These are phyloP conservation scores for Phalaenopsis hybrid DNA, from an alignment of 116 monocot genomes.

Conservation along the genomic window DNA sequence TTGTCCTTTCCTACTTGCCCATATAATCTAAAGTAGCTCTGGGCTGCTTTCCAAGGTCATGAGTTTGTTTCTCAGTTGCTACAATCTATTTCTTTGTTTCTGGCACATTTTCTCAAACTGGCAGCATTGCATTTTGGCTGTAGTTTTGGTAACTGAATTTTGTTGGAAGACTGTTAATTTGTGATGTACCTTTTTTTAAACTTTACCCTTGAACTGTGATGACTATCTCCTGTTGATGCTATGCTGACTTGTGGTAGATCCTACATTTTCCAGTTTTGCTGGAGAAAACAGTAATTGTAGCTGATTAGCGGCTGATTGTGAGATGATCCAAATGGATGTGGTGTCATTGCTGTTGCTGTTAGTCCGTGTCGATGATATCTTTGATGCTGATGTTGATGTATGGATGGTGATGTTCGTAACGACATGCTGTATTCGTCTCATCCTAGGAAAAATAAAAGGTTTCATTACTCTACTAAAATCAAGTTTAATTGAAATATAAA, in stretches of 20 bases:
- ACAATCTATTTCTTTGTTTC: slow-evolving; percentile 3
- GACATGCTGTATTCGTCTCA: slow-evolving; percentile 5
- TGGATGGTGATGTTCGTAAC: slow-evolving; percentile 8
- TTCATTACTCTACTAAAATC: not conserved
- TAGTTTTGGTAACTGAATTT: not conserved
- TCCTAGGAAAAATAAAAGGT: not conserved
- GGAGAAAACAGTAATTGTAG: slow-evolving; percentile 9
- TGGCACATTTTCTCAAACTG: not conserved
- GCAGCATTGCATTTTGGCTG: not conserved
- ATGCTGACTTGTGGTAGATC: slow-evolving; percentile 11
- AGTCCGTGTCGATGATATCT: slow-evolving; percentile 5
- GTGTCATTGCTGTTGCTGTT: slow-evolving; percentile 11
- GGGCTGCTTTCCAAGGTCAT: slow-evolving; percentile 7
- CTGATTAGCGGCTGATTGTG: slow-evolving; percentile 12
- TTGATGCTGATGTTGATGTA: slow-evolving; percentile 13
- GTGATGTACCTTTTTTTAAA: too few relatives aligned
- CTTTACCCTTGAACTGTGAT: too few relatives aligned
- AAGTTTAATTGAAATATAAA: not conserved
- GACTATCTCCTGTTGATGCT: not conserved
- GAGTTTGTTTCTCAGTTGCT: slow-evolving; percentile 8
- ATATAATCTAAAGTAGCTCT: not conserved
- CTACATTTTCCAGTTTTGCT: slow-evolving; percentile 7
- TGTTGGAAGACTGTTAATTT: not conserved
- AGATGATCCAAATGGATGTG: not conserved
- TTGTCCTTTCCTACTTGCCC: not conserved